Conservation (phyloP, 1,284 basidiomycete species). For the Ustilago sp. region DNA sequence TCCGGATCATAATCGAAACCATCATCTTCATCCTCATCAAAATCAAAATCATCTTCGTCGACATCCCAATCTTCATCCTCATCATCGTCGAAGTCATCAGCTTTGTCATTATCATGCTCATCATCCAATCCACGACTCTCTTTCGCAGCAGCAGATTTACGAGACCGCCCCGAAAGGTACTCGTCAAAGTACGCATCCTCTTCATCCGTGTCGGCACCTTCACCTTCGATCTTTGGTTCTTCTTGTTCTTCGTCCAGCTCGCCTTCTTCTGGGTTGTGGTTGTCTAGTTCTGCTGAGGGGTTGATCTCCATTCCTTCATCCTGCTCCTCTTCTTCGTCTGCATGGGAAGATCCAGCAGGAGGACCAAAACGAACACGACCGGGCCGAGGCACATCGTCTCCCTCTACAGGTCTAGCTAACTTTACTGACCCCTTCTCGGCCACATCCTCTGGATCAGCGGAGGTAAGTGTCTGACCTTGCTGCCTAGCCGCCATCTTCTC, state of each 20-base stretch:
- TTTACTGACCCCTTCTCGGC: conserved; percentile 8
- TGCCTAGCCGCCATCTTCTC: conserved; percentile 52
- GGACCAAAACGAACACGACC: conserved; percentile 50
- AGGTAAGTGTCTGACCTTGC: conserved; percentile 4
- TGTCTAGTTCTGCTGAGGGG: conserved; percentile 76
- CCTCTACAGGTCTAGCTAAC: conserved; percentile 37
- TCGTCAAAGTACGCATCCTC: conserved; percentile 71
- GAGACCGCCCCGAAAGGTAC: conserved; percentile 34
- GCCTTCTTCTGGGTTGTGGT: conserved; percentile 73
- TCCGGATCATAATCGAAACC: conserved; percentile 64
- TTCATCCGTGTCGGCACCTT: conserved; percentile 67
- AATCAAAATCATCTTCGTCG: conserved; percentile 74
- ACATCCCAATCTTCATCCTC: conserved; percentile 74
- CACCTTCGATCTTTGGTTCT: conserved; percentile 44
- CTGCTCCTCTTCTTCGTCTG: conserved; percentile 31
- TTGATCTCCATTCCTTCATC: conserved; percentile 21
- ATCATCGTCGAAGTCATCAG: conserved; percentile 13
- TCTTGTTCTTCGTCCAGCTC: conserved; percentile 69
- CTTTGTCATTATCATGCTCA: conserved; percentile 67
- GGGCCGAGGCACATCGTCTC: conserved; percentile 41
- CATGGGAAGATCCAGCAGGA: conserved; percentile 11
- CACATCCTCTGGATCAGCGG: conserved; percentile 4
- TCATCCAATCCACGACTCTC: conserved; percentile 73
- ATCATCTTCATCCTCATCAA: conserved; percentile 53
- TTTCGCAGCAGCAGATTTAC: conserved; percentile 17